Evolutionary conservation across 225 moss, liverwort and hornwort genomes (phyloP), one percentile per base, ranked within the genome.

Genomic region (Bryum argenteum): DNA sequence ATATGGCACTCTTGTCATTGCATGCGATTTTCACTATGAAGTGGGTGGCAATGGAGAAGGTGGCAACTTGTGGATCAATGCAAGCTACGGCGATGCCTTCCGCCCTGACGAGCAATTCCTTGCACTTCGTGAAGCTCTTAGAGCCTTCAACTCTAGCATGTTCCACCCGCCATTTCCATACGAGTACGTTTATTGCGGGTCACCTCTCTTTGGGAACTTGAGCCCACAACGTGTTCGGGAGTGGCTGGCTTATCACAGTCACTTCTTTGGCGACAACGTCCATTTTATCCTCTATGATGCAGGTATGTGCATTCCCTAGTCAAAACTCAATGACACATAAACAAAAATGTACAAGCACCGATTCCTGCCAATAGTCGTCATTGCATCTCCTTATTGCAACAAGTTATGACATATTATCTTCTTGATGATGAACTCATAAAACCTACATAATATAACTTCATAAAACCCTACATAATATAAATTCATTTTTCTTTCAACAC

Each of bases 191-290:
- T 79, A 73, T 0, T 85, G 85, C 0, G 55, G 82, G 10, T 82
- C 82, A 4, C 80, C 76, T 2, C 18, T 82, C 14, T 82, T 6
- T 2, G 73, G 70, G 6, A 63, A 66, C 15, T 3, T 79, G 2
- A 82, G 55, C 44, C 72, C 82, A 2, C 68, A 77, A 65, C 12
- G 71, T 17, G 1, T 77, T 1, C 66, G 77, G 0, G 76, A 85
- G 62, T 82, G 79, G 79, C 21, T 82, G 47, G 70, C 82, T 0
- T 71, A 76, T 21, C 74, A 82, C 24, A 58, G 61, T 2, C 33
- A 48, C 6, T 58, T 81, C 1, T 55, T 85, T 15, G 69, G 61
- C 20, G 42, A 75, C 0, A 24, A 43, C 3, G 8, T 9, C 3
- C 47, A 59, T 22, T 76, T 85, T 43, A 65, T 85, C 5, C 22